These are phyloP conservation scores for Tolypocladium inflatum DNA, from an alignment of 2,329 filamentous ascomycete species.

Conservation along the genomic window DNA sequence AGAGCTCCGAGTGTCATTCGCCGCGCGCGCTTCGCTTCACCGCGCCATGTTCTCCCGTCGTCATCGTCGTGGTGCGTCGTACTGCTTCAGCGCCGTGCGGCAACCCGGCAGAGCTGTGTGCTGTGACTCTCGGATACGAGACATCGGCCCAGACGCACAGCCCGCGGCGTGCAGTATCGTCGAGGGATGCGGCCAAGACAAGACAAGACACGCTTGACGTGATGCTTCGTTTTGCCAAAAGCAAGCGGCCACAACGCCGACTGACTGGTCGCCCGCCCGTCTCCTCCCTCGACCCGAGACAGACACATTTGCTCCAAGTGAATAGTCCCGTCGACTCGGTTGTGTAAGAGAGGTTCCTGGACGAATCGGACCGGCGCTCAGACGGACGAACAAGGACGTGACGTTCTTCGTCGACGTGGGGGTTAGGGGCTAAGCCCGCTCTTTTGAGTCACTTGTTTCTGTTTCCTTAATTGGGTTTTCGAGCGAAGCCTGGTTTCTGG, in stretches of 20 bases:
- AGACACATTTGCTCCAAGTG: neutral
- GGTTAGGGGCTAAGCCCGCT: neutral
- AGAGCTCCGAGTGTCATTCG: neutral
- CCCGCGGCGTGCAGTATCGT: neutral
- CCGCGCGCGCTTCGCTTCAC: neutral
- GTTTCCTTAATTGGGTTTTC: neutral
- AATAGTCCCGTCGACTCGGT: neutral
- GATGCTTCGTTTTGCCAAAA: neutral
- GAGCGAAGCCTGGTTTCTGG: neutral
- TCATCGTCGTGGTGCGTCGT: neutral
- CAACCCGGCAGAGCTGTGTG: neutral
- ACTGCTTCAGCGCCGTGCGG: neutral
- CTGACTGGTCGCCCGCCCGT: neutral
- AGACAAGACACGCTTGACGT: neutral
- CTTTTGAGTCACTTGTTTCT: neutral
- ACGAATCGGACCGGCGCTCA: neutral
- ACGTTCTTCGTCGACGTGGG: neutral
- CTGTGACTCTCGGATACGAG: neutral
- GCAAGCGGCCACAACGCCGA: neutral
- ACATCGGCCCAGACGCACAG: neutral
- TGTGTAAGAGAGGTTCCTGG: neutral
- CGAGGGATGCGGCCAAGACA: neutral
- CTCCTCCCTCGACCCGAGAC: neutral
- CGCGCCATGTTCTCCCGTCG: neutral
- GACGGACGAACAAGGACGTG: neutral